phyloP scores from a whole-genome alignment of 495 filamentous ascomycete genomes.

The Amorphotheca resinae region DNA sequence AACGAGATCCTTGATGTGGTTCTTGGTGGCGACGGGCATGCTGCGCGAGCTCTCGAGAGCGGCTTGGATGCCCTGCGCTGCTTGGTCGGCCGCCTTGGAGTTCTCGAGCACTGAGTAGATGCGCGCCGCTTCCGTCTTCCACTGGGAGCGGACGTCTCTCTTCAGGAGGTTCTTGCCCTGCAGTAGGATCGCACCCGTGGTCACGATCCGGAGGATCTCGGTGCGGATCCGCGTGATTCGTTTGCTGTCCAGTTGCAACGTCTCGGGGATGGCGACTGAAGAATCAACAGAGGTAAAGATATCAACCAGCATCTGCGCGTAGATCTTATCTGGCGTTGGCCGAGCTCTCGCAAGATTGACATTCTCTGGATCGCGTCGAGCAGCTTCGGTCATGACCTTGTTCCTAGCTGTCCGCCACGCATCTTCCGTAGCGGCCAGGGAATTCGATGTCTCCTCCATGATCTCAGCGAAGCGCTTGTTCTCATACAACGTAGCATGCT shows the following conservation, averaged over 20 bases:
- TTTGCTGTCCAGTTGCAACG: slow-evolving; percentile 64
- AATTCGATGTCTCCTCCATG: slow-evolving; percentile 42
- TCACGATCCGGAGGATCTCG: slow-evolving; percentile 60
- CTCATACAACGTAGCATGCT: slow-evolving; percentile 74
- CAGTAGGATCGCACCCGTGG: slow-evolving; percentile 67
- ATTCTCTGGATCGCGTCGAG: slow-evolving; percentile 59
- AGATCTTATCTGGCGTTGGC: slow-evolving; percentile 57
- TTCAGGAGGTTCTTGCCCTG: slow-evolving; percentile 94
- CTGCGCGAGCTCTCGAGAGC: slow-evolving; percentile 68
- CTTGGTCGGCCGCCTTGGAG: slow-evolving; percentile 29
- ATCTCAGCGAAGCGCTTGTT: slow-evolving; percentile 60
- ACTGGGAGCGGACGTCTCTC: slow-evolving; percentile 77
- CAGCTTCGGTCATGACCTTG: slow-evolving; percentile 57
- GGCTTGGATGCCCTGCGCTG: slow-evolving; percentile 53
- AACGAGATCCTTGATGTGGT: slow-evolving; percentile 41
- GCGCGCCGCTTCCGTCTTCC: slow-evolving; percentile 75
- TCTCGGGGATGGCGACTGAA: slow-evolving; percentile 61
- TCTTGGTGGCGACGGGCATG: slow-evolving; percentile 57
- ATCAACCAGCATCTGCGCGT: slow-evolving; percentile 61
- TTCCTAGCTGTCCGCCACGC: slow-evolving; percentile 63
- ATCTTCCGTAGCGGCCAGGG: slow-evolving; percentile 49
- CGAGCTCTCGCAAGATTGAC: slow-evolving; percentile 39
- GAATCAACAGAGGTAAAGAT: slow-evolving; percentile 35
- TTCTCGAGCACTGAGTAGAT: slow-evolving; percentile 44
- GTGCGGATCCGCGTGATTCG: slow-evolving; percentile 56